Evolutionary conservation across 2,329 filamentous ascomycete genomes (phyloP).

Genomic region (Dendrostoma leiphaemia): DNA sequence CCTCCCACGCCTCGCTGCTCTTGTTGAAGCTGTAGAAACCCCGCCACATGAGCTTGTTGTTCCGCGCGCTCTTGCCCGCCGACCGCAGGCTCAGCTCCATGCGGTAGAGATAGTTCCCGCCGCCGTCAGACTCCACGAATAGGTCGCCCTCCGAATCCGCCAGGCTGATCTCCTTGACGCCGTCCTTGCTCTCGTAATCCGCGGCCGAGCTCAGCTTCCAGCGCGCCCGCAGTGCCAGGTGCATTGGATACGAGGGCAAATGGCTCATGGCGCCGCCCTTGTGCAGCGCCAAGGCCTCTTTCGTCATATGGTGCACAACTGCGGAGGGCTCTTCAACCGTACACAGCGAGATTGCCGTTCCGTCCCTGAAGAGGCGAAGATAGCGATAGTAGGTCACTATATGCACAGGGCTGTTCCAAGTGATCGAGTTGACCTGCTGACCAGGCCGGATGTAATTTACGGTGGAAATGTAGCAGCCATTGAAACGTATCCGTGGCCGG

Average conservation of each 20-base stretch:
- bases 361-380: conserved; percentile 90
- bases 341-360: conserved; percentile 75
- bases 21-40: conserved; percentile 90
- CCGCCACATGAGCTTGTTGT: conserved; percentile 87
- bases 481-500: conserved; percentile 86
- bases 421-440: conserved; percentile 66
- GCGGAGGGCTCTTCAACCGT: conserved; percentile 81
- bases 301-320: conserved; percentile 80
- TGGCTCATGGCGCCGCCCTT: conserved; percentile 35
- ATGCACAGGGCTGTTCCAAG: conserved; percentile 81
- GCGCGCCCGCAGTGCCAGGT: conserved; percentile 60
- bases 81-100: conserved; percentile 74
- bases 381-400: conserved; percentile 99
- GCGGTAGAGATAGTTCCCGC: conserved; percentile 76
- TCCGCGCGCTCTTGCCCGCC: conserved; percentile 61
- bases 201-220: conserved; percentile 45
- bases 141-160: conserved; percentile 63
- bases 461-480: conserved; percentile 93
- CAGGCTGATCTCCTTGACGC: conserved; percentile 28
- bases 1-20: conserved; percentile 85
- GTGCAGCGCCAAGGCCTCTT: conserved; percentile 59
- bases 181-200: conserved; percentile 29
- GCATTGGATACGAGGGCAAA: conserved; percentile 58
- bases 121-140: conserved; percentile 83
- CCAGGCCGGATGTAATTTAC: conserved; percentile 92